Conservation (phyloP, 2,329 filamentous ascomycete species). For the Colletotrichum limetticola region DNA sequence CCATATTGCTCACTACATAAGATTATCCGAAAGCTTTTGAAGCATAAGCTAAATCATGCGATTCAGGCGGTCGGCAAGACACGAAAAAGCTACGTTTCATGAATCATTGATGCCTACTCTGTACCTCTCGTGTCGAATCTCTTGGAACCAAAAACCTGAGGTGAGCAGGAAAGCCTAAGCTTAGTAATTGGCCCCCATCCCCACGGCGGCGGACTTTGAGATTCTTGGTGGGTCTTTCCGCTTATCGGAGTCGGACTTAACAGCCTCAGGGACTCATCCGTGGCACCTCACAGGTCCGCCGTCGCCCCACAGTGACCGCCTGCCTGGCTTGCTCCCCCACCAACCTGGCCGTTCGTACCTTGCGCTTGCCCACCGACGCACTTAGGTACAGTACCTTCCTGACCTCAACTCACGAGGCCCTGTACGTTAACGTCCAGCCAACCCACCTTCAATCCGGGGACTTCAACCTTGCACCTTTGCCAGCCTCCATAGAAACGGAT, state of each 20-base stretch:
- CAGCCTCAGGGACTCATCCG: not conserved
- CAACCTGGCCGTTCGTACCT: not conserved
- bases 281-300: not conserved
- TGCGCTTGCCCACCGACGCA: not conserved
- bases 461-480: not conserved
- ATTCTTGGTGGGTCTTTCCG: slow-evolving; percentile 1
- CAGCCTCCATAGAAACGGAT: slow-evolving; percentile 4
- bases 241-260: slow-evolving; percentile 29
- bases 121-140: not conserved
- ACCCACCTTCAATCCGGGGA: slow-evolving; percentile 1
- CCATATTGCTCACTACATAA: not conserved
- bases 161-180: not conserved
- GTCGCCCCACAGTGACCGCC: slow-evolving; percentile 12
- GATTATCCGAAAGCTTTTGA: not conserved
- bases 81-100: not conserved
- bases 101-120: not conserved
- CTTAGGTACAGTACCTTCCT: not conserved
- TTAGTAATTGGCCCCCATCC: slow-evolving; percentile 21
- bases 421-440: slow-evolving; percentile 16
- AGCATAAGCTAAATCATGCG: not conserved
- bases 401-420: not conserved
- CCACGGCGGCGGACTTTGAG: slow-evolving; percentile 21
- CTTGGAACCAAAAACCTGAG: slow-evolving; percentile 2
- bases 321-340: slow-evolving; percentile 13
- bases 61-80: not conserved